A percentile compares a stretch with the other conserved stretches of the same genome.
Evolutionary conservation across 768 basidiomycete genomes (phyloP).

Genomic region (Trametes elegans): DNA sequence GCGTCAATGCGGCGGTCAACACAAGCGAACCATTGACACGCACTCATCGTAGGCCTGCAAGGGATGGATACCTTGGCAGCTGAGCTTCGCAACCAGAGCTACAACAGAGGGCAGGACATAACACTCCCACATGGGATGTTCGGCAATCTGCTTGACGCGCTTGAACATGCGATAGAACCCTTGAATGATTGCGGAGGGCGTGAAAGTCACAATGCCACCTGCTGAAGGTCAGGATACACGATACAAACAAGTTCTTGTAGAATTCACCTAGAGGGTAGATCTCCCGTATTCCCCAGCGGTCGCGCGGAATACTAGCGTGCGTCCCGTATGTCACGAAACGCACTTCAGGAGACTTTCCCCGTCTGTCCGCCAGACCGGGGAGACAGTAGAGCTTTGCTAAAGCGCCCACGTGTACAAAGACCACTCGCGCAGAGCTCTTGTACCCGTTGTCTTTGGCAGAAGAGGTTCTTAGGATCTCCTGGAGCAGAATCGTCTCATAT

Average conservation of each 20-base stretch:
- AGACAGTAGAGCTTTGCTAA: constrained; percentile 48
- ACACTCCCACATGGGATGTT: constrained; percentile 67
- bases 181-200: constrained; percentile 54
- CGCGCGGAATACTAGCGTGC: constrained; percentile 48
- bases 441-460: constrained; percentile 38
- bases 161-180: constrained; percentile 48
- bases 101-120: constrained; percentile 66
- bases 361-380: constrained; percentile 46
- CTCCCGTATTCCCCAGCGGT: constrained; percentile 60
- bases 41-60: constrained; percentile 40
- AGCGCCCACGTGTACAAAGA: constrained; percentile 69
- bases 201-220: constrained; percentile 79
- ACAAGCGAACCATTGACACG: too few relatives aligned
- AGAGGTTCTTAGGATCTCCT: constrained; percentile 43
- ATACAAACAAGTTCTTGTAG: neutral
- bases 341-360: constrained; percentile 42
- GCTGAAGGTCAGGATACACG: neutral
- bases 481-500: constrained; percentile 45
- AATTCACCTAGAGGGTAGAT: constrained; percentile 63
- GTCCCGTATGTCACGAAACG: constrained; percentile 72
- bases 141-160: constrained; percentile 48
- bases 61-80: constrained; percentile 39
- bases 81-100: constrained; percentile 48
- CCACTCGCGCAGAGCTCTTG: constrained; percentile 42
- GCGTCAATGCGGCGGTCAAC: neutral